Conservation (phyloP, 1,284 basidiomycete species). For the Thecaphora thlaspeos region DNA sequence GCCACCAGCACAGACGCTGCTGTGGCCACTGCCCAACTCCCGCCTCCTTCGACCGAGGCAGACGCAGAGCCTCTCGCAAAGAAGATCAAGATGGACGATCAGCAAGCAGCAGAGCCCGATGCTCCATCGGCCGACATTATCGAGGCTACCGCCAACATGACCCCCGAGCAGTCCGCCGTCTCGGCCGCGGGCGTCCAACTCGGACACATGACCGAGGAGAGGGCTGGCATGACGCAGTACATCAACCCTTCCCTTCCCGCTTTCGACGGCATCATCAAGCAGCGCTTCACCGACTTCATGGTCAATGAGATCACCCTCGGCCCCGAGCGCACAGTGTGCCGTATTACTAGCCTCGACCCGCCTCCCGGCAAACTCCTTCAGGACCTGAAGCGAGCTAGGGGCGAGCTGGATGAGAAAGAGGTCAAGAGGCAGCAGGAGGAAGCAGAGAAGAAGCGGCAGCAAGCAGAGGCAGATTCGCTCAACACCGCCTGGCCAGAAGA, state of each 20-base stretch:
- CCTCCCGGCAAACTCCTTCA: conserved; percentile 20
- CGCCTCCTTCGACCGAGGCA: too few relatives aligned
- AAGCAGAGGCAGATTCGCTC: conserved; percentile 1
- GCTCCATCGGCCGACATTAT: conserved; percentile 1
- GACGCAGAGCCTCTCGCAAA: too few relatives aligned
- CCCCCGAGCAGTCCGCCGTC: background rate
- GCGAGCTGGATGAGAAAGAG: background rate
- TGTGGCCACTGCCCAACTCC: too few relatives aligned
- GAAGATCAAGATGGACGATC: too few relatives aligned
- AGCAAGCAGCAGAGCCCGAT: too few relatives aligned
- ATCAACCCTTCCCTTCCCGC: conserved; percentile 33
- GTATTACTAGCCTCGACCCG: conserved; percentile 35
- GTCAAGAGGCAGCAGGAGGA: conserved; percentile 1
- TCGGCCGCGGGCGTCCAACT: conserved; percentile 2
- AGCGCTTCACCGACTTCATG: conserved; percentile 52
- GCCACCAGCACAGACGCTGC: too few relatives aligned
- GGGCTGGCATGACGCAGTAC: conserved; percentile 43
- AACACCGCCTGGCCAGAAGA: conserved; percentile 16
- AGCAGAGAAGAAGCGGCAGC: conserved; percentile 1
- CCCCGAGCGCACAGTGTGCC: conserved; percentile 22
- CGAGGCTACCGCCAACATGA: background rate
- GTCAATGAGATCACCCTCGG: conserved; percentile 39
- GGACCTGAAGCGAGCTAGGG: conserved; percentile 3
- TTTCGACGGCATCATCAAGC: conserved; percentile 53
- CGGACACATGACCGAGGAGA: conserved; percentile 19